Base-by-base conservation (phyloP, 805 yeast genomes). In the Kockiozyma suomiensis region DNA sequence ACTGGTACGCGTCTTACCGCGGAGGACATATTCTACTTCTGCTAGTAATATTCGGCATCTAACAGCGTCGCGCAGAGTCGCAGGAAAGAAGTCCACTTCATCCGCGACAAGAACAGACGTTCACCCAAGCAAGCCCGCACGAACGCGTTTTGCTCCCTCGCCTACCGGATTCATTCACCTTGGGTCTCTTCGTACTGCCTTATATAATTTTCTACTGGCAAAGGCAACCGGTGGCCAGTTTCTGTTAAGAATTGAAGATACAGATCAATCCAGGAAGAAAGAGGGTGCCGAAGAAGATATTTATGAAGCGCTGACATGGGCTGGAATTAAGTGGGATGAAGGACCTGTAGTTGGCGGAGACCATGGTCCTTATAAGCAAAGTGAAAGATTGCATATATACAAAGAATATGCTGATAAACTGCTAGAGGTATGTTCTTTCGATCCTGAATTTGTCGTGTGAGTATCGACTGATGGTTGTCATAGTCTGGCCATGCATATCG, bases 61-160 rank as follows among this genome's bases (percentile, higher is more conserved):
- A 17, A 49, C 43, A 13, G 53, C 33, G 10, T 35, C 43, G 40
- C 53, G 53, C 4, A 26, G 53, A 5, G 53, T 33, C 1, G 43
- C 23, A 12, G 33, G 43, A 13, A 41, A 49, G 43, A 35, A 25
- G 15, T 1, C 19, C 15, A 2, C 50, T 48, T 28, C 43, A 33
- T n/a, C 43, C 30, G 40, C 43, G 23, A 12, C 33, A 8, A 13
- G 5, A 19, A 35, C 12, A 17, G 53, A 49, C 33, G 53, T 35
- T 6, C 53, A 49, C 10, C 53, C 53, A 6, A 49, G 23, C 13
- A 17, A 43, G 32, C 66, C 67, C 10, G 96, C 85, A 0, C 74
- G 97, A 65, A 89, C 98, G 0, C 76, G 99, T 65, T 94, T 94
- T 74, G 99, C 99, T 0, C 99, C 99, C 0, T 91, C 97, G 1